A percentile compares a stretch with the other conserved stretches of the same genome.
phyloP scores from a whole-genome alignment of 106 monocot species.

The Amphibolis antarctica region DNA sequence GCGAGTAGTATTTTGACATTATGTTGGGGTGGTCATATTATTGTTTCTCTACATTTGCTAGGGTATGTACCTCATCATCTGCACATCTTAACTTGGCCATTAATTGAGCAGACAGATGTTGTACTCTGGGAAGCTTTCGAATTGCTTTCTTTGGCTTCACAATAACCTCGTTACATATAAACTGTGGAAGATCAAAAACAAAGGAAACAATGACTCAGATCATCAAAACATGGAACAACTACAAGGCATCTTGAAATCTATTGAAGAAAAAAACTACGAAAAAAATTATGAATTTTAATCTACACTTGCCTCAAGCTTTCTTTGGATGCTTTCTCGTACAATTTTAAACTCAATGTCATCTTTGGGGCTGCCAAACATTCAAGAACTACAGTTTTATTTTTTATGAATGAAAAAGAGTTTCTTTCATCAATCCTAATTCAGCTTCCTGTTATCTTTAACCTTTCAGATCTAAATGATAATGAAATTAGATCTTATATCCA shows the following conservation, averaged over 20 bases:
- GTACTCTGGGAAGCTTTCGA: slow-evolving; percentile 85
- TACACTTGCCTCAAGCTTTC: slow-evolving; percentile 77
- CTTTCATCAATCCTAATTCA: too few relatives aligned
- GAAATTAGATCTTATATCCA: too few relatives aligned
- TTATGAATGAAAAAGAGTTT: background rate
- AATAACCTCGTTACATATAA: slow-evolving; percentile 50
- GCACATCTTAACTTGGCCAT: slow-evolving; percentile 57
- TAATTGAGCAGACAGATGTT: slow-evolving; percentile 68
- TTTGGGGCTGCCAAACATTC: slow-evolving; percentile 51
- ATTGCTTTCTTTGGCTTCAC: slow-evolving; percentile 58
- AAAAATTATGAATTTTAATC: background rate
- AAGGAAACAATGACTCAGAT: background rate
- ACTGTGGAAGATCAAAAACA: slow-evolving; percentile 26
- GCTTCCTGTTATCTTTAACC: too few relatives aligned
- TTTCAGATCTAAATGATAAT: too few relatives aligned
- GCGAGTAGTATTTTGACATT: too few relatives aligned
- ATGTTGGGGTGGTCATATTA: too few relatives aligned
- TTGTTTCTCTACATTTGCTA: background rate
- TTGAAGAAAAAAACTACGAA: background rate
- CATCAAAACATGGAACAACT: too few relatives aligned
- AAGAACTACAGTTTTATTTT: background rate
- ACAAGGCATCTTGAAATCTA: background rate
- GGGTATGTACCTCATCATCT: slow-evolving; percentile 61
- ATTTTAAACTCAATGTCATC: slow-evolving; percentile 73
- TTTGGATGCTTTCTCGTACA: slow-evolving; percentile 82